Evolutionary conservation across 495 filamentous ascomycete species (phyloP).

Genomic region (Xylaria curta): DNA sequence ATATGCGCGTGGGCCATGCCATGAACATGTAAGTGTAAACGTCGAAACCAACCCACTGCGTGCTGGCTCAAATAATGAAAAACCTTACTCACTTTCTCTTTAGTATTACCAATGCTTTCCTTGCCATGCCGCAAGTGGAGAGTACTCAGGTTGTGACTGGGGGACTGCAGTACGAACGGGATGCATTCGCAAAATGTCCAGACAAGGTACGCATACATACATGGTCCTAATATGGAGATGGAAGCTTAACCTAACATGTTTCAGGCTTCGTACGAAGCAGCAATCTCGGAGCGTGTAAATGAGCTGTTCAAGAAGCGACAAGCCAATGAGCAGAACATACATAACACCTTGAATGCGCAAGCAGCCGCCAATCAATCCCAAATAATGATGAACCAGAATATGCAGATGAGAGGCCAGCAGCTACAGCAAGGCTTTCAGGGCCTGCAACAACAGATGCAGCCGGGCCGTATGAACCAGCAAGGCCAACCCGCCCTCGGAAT

Average conservation of each 20-base stretch:
- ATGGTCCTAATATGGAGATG: constrained; percentile 1
- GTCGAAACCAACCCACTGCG: neutral
- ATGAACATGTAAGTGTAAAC: constrained; percentile 43
- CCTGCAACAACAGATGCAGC: constrained; percentile 58
- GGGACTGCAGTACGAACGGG: constrained; percentile 50
- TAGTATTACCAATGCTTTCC: constrained; percentile 50
- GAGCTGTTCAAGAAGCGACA: constrained; percentile 51
- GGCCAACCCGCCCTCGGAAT: constrained; percentile 47
- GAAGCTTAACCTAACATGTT: constrained; percentile 24
- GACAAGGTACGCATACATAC: constrained; percentile 46
- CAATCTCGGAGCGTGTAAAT: constrained; percentile 36
- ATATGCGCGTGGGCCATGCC: constrained; percentile 43
- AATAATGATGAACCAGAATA: constrained; percentile 55
- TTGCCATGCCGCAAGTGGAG: constrained; percentile 44
- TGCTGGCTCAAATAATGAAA: neutral
- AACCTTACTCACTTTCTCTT: constrained; percentile 24
- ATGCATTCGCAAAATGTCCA: constrained; percentile 46
- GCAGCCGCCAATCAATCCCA: constrained; percentile 46
- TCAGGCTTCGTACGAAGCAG: constrained; percentile 49
- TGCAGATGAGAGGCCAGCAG: constrained; percentile 51
- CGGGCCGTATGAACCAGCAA: constrained; percentile 49
- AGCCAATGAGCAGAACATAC: constrained; percentile 48
- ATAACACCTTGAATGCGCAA: constrained; percentile 49
- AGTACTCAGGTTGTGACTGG: constrained; percentile 40
- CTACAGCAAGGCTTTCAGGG: constrained; percentile 53